Evolutionary conservation across 2,329 filamentous ascomycete species (phyloP), one percentile per base, ranked within the genome.

Genomic region (Trichoderma cornu-damae): DNA sequence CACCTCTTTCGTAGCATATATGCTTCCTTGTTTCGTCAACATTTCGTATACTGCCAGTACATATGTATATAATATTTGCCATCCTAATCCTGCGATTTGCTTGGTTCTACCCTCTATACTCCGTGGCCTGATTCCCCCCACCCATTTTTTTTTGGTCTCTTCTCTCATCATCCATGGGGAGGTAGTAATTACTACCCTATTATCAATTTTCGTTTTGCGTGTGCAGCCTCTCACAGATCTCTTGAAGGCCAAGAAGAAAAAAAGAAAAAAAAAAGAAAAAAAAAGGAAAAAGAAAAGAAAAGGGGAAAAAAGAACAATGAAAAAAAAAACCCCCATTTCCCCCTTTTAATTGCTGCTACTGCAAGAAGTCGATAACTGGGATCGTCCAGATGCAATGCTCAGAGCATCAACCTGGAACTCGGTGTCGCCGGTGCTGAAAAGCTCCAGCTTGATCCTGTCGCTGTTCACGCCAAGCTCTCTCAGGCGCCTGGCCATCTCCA

Each of bases 351-450:
- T 30, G 28, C 28, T 38, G 38, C 28, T 44, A 30, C 30, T 50
- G 35, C 22, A 40, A 28, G 54, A 51, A 0, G 28, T 16, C 30
- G 37, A n/a, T 3, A 12, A 28, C 22, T 26, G 11, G 2, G 57
- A 59, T 18, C 52, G 26, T 37, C 57, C 52, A 40, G 58, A 59
- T 2, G 53, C 58, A 40, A 68, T 67, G 60, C 67, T 68, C 59
- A 69, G 43, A 7, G 51, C 65, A 32, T 68, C 67, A 6, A 69
- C 64, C 64, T 72, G 69, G 60, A 70, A 68, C 61, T 72, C 70
- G 65, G 75, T 66, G 32, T 77, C 76, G 1, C 77, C 72, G 14
- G 75, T 74, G 57, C 77, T 72, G 65, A 80, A 78, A 11, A 77
- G 67, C 65, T 79, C 77, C 49, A 74, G 75, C 60, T 76, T 73